Percentiles rank a stretch among this genome's conserved stretches.
Conservation (phyloP, 257 asterid species). For the Linderniella brevidens region DNA sequence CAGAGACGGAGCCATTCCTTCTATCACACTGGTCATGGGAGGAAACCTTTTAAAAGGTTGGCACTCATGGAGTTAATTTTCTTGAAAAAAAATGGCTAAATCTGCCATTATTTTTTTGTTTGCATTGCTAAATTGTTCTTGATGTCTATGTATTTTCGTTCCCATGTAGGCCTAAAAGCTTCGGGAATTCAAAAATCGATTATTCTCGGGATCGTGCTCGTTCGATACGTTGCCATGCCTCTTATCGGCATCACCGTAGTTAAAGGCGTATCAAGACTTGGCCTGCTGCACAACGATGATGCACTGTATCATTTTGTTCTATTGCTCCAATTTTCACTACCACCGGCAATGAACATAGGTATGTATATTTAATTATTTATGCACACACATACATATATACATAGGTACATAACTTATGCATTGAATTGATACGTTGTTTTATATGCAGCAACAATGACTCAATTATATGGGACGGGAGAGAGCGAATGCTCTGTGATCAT, state of each 20-base stretch:
- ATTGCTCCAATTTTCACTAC: conserved; percentile 65
- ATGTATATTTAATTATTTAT: not conserved
- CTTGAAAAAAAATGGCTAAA: not conserved
- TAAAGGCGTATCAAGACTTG: conserved; percentile 39
- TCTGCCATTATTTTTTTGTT: not conserved
- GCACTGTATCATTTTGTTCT: conserved; percentile 69
- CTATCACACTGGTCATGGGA: conserved; percentile 68
- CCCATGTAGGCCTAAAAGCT: conserved; percentile 47
- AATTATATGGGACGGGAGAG: conserved; percentile 66
- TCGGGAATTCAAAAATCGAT: conserved; percentile 39
- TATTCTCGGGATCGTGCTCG: conserved; percentile 37
- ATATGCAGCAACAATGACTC: conserved; percentile 49
- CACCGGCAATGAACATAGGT: conserved; percentile 95
- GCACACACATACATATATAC: not conserved
- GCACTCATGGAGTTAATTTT: conserved; percentile 3
- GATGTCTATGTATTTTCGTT: too few species aligned
- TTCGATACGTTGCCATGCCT: conserved; percentile 54
- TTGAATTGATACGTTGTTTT: not conserved
- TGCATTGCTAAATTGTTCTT: too few species aligned
- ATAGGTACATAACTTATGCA: not conserved
- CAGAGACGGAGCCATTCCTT: conserved; percentile 91
- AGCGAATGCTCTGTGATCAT: conserved; percentile 70
- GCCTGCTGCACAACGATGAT: conserved; percentile 30
- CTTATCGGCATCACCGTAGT: conserved; percentile 44
- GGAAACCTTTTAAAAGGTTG: conserved; percentile 67